These are phyloP conservation scores for Erysimum cheiranthoides DNA, from an alignment of 345 rosid genomes.

Conservation along the genomic window DNA sequence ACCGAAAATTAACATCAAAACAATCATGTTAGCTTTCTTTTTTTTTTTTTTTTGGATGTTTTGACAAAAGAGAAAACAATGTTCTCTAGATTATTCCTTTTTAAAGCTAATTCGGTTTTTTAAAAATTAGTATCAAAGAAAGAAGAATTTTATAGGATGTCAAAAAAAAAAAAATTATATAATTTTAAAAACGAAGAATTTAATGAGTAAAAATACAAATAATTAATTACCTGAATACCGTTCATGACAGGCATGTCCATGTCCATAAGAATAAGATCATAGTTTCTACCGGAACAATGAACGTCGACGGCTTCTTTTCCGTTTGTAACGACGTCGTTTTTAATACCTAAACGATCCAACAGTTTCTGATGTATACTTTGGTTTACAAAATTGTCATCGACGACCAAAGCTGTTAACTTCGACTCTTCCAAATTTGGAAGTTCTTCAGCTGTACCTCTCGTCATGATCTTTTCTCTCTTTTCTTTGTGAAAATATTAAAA, in stretches of 20 bases:
- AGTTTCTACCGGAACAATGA: constrained; percentile 60
- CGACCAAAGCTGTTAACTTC: constrained; percentile 63
- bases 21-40: no score
- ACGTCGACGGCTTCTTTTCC: constrained; percentile 81
- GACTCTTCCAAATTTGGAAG: constrained; percentile 35
- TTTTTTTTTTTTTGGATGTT: no score
- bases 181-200: neutral
- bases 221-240: constrained; percentile 68
- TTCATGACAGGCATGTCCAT: constrained; percentile 91
- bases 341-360: constrained; percentile 58
- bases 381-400: constrained; percentile 61
- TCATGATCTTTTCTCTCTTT: neutral
- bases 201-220: neutral
- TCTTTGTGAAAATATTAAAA: neutral
- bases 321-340: constrained; percentile 55
- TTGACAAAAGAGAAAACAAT: no score
- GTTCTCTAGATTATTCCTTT: no score
- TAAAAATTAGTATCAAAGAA: neutral
- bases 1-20: no score
- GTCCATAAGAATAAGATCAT: constrained; percentile 89
- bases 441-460: neutral
- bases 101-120: no score
- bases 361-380: constrained; percentile 61
- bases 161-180: no score
- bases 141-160: no score